Percentiles rank a stretch among this genome's conserved stretches.
phyloP scores from a whole-genome alignment of 164 flowering plant genomes.

The Vitis rotundifolia region DNA sequence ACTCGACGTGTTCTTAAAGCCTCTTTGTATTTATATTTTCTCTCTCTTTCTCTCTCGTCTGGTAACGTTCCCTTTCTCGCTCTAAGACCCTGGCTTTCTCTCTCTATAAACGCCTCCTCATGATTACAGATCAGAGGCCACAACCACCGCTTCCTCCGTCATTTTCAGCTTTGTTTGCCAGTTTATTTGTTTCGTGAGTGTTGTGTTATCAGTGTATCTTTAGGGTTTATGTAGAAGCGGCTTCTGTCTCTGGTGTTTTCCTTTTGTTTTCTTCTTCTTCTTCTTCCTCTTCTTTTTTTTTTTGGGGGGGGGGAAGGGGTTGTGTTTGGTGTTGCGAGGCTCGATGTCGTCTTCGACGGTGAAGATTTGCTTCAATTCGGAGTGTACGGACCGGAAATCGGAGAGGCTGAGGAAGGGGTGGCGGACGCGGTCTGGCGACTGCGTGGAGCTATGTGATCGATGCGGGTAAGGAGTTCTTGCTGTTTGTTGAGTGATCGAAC shows the following conservation, averaged over 20 bases:
- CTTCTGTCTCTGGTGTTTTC: constrained; percentile 1
- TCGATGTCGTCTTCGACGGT: constrained; percentile 27
- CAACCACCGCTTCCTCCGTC: not conserved
- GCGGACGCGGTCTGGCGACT: constrained; percentile 75
- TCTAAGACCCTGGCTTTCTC: not conserved
- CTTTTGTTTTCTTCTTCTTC: constrained; percentile 16
- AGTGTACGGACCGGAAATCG: constrained; percentile 55
- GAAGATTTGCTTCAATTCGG: constrained; percentile 65
- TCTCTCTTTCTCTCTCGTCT: constrained; percentile 1
- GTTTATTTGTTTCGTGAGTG: too few species aligned
- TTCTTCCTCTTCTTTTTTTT: not conserved
- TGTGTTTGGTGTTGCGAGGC: too few species aligned
- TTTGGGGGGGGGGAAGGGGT: too few species aligned
- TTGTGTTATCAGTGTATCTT: not conserved
- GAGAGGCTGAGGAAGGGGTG: constrained; percentile 65
- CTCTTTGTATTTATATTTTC: not conserved
- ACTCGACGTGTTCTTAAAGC: constrained; percentile 22
- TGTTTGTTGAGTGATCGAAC: too few species aligned
- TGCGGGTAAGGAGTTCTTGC: constrained; percentile 59
- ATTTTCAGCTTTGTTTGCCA: not conserved
- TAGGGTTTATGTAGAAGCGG: constrained; percentile 4
- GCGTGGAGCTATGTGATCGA: constrained; percentile 79
- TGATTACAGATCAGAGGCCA: constrained; percentile 25
- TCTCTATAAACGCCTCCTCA: not conserved
- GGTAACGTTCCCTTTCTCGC: not conserved